Conservation (phyloP, 148 eudicot genomes). For the Fagopyrum esculentum region DNA sequence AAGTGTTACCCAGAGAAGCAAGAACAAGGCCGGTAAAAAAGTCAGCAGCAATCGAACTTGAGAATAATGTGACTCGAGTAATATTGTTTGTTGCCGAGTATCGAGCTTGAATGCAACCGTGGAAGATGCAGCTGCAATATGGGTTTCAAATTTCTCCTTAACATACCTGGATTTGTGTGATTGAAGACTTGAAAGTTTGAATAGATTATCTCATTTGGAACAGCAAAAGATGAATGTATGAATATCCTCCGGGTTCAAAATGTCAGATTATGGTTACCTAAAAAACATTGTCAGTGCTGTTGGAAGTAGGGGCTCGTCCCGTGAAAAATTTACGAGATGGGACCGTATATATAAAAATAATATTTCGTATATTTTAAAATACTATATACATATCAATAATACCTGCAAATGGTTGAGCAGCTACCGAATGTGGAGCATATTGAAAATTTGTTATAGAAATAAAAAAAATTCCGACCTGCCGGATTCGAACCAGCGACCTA, state of each 20-base stretch:
- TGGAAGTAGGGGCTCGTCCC: not conserved
- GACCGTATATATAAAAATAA: no score
- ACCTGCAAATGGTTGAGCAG: not conserved
- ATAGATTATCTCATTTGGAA: not conserved
- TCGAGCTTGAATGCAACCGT: no score
- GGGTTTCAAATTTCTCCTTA: not conserved
- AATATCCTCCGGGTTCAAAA: not conserved
- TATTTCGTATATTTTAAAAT: no score
- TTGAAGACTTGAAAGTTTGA: not conserved
- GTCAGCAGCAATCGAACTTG: slow-evolving; percentile 18
- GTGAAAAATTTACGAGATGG: no score
- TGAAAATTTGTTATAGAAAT: not conserved
- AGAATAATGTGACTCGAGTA: slow-evolving; percentile 1
- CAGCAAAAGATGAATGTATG: not conserved
- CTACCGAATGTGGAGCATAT: not conserved
- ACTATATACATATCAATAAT: no score
- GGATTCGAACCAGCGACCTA: slow-evolving; percentile 78
- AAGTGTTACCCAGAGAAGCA: slow-evolving; percentile 33
- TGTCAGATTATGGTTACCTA: not conserved
- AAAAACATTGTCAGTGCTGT: not conserved
- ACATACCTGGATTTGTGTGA: not conserved
- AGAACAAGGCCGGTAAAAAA: slow-evolving; percentile 29
- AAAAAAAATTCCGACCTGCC: slow-evolving; percentile 45
- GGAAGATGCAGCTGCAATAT: not conserved
- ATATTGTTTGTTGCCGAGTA: not conserved